A percentile compares a stretch with the other conserved stretches of the same genome.
Evolutionary conservation across 805 yeast species (phyloP).

Genomic region (Starmerella stigmatis): DNA sequence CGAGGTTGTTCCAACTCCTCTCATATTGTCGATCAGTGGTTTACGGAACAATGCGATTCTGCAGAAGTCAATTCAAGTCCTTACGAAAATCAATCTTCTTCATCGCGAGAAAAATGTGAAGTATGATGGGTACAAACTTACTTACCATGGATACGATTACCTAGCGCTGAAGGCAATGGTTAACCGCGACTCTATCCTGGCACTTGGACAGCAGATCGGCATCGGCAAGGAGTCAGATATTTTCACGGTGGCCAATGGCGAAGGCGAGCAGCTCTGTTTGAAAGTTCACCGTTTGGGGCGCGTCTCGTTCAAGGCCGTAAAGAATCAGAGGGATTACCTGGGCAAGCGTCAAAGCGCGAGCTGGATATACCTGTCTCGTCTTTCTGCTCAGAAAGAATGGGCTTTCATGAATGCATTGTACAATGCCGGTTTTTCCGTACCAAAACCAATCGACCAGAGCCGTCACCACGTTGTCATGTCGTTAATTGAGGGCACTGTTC

Average conservation of each 20-base stretch:
- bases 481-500: conserved; percentile 75
- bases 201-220: conserved; percentile 81
- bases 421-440: conserved; percentile 72
- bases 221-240: conserved; percentile 98
- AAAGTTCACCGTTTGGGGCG: conserved; percentile 92
- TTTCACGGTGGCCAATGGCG: conserved; percentile 61
- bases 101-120: conserved; percentile 77
- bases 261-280: conserved; percentile 60
- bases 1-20: conserved; percentile 81
- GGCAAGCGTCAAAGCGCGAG: conserved; percentile 58
- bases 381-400: conserved; percentile 89
- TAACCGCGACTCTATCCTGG: conserved; percentile 59
- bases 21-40: conserved; percentile 73
- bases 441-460: conserved; percentile 77
- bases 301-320: conserved; percentile 83
- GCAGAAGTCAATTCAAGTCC: conserved; percentile 64
- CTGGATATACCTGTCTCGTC: conserved; percentile 85
- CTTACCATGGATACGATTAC: conserved; percentile 86
- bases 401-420: conserved; percentile 72
- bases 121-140: conserved; percentile 86
- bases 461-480: conserved; percentile 93
- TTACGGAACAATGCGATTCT: conserved; percentile 67
- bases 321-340: conserved; percentile 86
- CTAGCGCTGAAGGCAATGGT: conserved; percentile 78
- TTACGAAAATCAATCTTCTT: conserved; percentile 76